Evolutionary conservation across 441 rosid genomes (phyloP).

Genomic region (Theobroma grandiflorum): DNA sequence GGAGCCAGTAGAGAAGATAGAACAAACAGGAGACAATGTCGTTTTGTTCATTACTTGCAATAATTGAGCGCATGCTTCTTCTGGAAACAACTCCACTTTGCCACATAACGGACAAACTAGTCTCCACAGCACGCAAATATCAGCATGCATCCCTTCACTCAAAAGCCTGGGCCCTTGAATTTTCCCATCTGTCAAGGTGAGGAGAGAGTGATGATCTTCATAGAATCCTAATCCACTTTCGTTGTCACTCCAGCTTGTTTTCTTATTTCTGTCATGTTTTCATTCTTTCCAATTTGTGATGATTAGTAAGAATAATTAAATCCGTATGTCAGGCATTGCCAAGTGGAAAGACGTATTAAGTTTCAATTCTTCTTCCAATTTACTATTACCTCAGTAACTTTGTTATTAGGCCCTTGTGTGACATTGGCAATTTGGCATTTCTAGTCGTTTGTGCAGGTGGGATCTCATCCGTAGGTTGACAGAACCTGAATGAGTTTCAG

Average conservation of each 20-base stretch:
- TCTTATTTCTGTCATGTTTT: neutral
- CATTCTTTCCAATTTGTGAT: neutral
- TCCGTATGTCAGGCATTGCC: neutral
- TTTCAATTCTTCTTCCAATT: too few relatives aligned
- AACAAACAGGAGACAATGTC: neutral
- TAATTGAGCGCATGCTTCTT: neutral
- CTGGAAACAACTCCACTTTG: neutral
- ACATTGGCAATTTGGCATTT: neutral
- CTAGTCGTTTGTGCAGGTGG: constrained; percentile 3
- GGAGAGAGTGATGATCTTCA: neutral
- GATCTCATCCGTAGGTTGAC: neutral
- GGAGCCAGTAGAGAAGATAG: neutral
- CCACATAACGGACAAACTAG: too few relatives aligned
- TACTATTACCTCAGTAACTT: too few relatives aligned
- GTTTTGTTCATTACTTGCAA: neutral
- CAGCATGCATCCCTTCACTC: neutral
- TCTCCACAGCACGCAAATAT: neutral
- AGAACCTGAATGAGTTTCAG: neutral
- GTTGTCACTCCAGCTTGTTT: neutral
- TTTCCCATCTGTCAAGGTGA: neutral
- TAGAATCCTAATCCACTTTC: too few relatives aligned
- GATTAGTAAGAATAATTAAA: neutral
- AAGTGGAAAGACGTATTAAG: too few relatives aligned
- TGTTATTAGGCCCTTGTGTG: neutral
- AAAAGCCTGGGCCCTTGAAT: too few relatives aligned